A percentile compares a stretch with the other conserved stretches of the same genome.
Conservation (phyloP, 768 basidiomycete species). For the Lyophyllum decastes region DNA sequence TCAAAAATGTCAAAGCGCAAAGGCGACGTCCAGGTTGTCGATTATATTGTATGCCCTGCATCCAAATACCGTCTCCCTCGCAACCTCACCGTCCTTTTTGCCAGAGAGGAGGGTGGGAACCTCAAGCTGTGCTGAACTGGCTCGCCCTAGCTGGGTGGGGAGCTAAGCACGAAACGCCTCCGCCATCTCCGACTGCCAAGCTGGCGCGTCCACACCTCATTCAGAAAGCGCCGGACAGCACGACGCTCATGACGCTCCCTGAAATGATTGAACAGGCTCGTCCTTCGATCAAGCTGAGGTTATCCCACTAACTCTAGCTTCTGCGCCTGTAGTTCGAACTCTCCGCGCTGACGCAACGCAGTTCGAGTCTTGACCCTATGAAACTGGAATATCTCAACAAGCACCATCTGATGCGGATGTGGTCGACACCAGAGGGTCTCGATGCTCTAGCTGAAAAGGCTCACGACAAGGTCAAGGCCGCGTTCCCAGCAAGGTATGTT, state of each 20-base stretch:
- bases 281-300: not conserved
- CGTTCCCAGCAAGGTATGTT: slow-evolving; percentile 63
- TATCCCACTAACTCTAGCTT: not conserved
- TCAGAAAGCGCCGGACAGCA: slow-evolving; percentile 63
- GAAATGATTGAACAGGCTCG: slow-evolving; percentile 64
- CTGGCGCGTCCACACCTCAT: slow-evolving; percentile 17
- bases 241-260: slow-evolving; percentile 59
- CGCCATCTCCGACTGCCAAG: slow-evolving; percentile 17
- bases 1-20: slow-evolving; percentile 94
- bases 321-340: slow-evolving; percentile 65
- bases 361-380: slow-evolving; percentile 73
- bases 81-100: not conserved
- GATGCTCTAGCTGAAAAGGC: slow-evolving; percentile 55
- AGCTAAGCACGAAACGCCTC: slow-evolving; percentile 39
- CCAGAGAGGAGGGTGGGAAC: slow-evolving; percentile 88
- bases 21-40: slow-evolving; percentile 83
- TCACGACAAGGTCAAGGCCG: slow-evolving; percentile 49
- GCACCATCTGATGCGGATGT: slow-evolving; percentile 67
- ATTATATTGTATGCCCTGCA: slow-evolving; percentile 69
- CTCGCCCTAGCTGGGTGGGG: slow-evolving; percentile 96
- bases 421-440: slow-evolving; percentile 52
- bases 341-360: slow-evolving; percentile 73
- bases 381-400: slow-evolving; percentile 92
- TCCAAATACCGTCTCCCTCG: not conserved
- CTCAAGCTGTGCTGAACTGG: slow-evolving; percentile 88